Percentiles rank a stretch among this genome's conserved stretches.
Conservation (phyloP, 1,284 basidiomycete genomes). For the Meripilus lineatus region DNA sequence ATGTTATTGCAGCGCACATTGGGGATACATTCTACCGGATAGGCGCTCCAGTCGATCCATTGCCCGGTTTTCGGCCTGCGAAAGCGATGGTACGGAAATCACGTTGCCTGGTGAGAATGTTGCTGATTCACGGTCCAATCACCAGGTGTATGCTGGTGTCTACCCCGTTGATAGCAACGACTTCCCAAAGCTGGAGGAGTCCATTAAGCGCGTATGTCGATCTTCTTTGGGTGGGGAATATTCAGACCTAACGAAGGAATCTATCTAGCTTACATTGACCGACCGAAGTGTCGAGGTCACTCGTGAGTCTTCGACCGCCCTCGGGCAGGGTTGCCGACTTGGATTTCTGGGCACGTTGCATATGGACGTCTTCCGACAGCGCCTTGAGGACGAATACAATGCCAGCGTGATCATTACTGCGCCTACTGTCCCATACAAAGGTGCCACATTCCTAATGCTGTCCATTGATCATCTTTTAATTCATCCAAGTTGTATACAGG, state of each 20-base stretch:
- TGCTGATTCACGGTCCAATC: slow-evolving; percentile 3
- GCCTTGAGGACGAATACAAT: slow-evolving; percentile 95
- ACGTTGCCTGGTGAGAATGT: too few relatives aligned
- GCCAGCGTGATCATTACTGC: slow-evolving; percentile 89
- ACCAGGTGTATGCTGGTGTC: slow-evolving; percentile 89
- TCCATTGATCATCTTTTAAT: slow-evolving; percentile 5
- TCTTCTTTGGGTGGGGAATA: slow-evolving; percentile 3
- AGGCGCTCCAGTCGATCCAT: slow-evolving; percentile 73
- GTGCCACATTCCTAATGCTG: slow-evolving; percentile 31
- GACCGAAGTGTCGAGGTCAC: slow-evolving; percentile 91
- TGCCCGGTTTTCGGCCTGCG: slow-evolving; percentile 90
- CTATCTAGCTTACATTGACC: slow-evolving; percentile 73
- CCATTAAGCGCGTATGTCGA: slow-evolving; percentile 76
- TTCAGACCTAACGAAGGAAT: slow-evolving; percentile 10
- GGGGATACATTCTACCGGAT: slow-evolving; percentile 90
- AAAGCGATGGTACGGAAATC: slow-evolving; percentile 94
- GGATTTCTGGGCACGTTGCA: slow-evolving; percentile 96
- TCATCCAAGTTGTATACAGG: slow-evolving; percentile 61
- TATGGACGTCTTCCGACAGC: slow-evolving; percentile 95
- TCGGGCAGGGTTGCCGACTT: slow-evolving; percentile 93
- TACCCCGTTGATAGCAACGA: slow-evolving; percentile 92
- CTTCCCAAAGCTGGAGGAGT: slow-evolving; percentile 93
- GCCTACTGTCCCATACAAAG: slow-evolving; percentile 89
- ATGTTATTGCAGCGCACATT: slow-evolving; percentile 62
- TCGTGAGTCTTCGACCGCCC: slow-evolving; percentile 87